phyloP scores from a whole-genome alignment of 2,329 filamentous ascomycete species.

The Trichoderma aggressivum region DNA sequence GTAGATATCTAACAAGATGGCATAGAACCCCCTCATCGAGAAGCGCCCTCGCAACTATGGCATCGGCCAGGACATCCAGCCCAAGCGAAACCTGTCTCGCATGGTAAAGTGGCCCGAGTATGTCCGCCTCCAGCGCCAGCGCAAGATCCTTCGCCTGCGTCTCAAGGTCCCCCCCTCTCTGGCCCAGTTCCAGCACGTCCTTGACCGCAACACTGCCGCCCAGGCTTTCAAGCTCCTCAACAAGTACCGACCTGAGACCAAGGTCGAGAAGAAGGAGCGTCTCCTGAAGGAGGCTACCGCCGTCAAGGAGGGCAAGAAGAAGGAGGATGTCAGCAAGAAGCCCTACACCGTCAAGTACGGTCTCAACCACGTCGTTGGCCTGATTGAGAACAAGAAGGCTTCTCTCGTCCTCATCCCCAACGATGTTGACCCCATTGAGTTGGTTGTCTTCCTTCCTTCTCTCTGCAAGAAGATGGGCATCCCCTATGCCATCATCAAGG shows the following conservation, averaged over 20 bases:
- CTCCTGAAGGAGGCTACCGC: slow-evolving; percentile 97
- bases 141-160: slow-evolving; percentile 95
- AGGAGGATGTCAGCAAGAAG: slow-evolving; percentile 99
- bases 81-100: slow-evolving; percentile 88
- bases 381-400: slow-evolving; percentile 99
- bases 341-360: slow-evolving; percentile 99
- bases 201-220: slow-evolving; percentile 93
- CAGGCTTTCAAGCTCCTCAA: slow-evolving; percentile 99
- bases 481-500: slow-evolving; percentile 98
- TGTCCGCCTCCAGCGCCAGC: slow-evolving; percentile 91
- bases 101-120: slow-evolving; percentile 99
- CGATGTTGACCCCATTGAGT: slow-evolving; percentile 99
- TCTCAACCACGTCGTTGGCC: slow-evolving; percentile 97
- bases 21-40: slow-evolving; percentile 97
- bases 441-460: slow-evolving; percentile 97
- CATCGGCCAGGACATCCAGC: slow-evolving; percentile 98
- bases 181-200: slow-evolving; percentile 95
- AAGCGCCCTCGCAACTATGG: slow-evolving; percentile 96
- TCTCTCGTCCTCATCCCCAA: slow-evolving; percentile 97
- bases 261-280: slow-evolving; percentile 99
- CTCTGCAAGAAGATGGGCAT: slow-evolving; percentile 99
- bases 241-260: slow-evolving; percentile 99
- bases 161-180: slow-evolving; percentile 98
- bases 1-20: neutral
- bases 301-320: slow-evolving; percentile 99